Conservation (phyloP, 2,329 filamentous ascomycete species). For the Colletotrichum acutatum region DNA sequence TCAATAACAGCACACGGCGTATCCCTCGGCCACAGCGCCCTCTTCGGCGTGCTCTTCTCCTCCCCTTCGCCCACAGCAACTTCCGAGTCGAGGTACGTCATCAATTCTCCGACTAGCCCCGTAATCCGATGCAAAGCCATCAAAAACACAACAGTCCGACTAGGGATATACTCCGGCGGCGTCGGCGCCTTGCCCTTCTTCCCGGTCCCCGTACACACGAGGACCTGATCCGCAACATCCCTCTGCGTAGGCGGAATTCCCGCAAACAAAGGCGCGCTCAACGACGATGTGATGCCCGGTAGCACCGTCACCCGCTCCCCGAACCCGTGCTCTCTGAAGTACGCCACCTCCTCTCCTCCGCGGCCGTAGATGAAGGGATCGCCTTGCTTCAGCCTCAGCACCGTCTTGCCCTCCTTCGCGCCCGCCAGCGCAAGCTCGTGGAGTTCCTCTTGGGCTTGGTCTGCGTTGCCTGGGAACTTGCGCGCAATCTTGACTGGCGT, state of each 20-base stretch:
- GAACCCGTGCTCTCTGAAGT: conserved; percentile 80
- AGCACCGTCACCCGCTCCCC: conserved; percentile 75
- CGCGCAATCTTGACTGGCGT: conserved; percentile 92
- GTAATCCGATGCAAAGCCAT: conserved; percentile 92
- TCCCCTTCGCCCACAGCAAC: conserved; percentile 44
- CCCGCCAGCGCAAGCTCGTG: conserved; percentile 80
- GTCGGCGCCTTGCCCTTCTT: conserved; percentile 85
- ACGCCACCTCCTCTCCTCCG: conserved; percentile 91
- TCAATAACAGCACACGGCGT: conserved; percentile 95
- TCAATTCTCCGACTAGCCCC: conserved; percentile 79
- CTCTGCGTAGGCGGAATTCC: conserved; percentile 89
- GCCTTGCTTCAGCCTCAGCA: conserved; percentile 93
- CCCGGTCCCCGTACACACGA: conserved; percentile 97
- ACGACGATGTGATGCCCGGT: conserved; percentile 89
- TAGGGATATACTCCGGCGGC: conserved; percentile 82
- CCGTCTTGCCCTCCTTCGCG: conserved; percentile 74
- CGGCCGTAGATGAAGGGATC: conserved; percentile 97
- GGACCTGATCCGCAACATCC: conserved; percentile 88
- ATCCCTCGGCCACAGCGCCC: conserved; percentile 73
- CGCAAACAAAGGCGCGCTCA: conserved; percentile 89
- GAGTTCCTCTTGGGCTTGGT: conserved; percentile 91
- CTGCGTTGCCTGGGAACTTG: conserved; percentile 98
- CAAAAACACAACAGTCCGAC: conserved; percentile 88
- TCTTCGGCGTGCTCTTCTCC: conserved; percentile 25
- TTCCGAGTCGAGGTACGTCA: conserved; percentile 50